Conservation (phyloP, 306 rosid genomes). For the Gastrolobium bilobum region DNA sequence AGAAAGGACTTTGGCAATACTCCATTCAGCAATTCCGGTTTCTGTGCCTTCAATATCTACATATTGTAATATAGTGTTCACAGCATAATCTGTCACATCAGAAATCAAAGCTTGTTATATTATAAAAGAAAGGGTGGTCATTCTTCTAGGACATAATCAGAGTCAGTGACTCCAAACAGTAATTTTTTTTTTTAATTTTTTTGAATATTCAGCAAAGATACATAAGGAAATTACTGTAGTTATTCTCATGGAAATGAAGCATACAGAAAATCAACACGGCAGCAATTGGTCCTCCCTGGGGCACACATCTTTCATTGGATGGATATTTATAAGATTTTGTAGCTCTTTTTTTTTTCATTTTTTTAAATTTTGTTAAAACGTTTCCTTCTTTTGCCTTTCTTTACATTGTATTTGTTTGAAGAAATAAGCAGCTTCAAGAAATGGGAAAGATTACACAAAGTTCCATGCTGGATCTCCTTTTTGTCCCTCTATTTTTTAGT, state of each 20-base stretch:
- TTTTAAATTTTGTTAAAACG: neutral
- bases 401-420: constrained; percentile 40
- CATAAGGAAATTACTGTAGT: constrained; percentile 45
- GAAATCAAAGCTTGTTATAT: constrained; percentile 43
- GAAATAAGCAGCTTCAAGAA: constrained; percentile 42
- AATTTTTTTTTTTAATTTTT: neutral
- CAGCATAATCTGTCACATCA: constrained; percentile 24
- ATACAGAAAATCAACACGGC: constrained; percentile 22
- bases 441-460: constrained; percentile 2
- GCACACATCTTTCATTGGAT: constrained; percentile 46
- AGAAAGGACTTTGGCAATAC: constrained; percentile 39
- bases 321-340: constrained; percentile 51
- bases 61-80: constrained; percentile 38
- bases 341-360: neutral
- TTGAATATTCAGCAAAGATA: constrained; percentile 50
- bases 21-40: constrained; percentile 11
- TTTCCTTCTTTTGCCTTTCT: constrained; percentile 22
- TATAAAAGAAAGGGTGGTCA: constrained; percentile 39
- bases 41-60: constrained; percentile 39
- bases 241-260: constrained; percentile 36
- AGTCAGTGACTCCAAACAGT: constrained; percentile 40
- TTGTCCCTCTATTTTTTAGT: constrained; percentile 21
- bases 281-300: neutral
- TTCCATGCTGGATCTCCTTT: neutral
- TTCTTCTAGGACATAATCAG: constrained; percentile 53